phyloP scores from a whole-genome alignment of 129 eudicot species.

The Tagetes erecta region DNA sequence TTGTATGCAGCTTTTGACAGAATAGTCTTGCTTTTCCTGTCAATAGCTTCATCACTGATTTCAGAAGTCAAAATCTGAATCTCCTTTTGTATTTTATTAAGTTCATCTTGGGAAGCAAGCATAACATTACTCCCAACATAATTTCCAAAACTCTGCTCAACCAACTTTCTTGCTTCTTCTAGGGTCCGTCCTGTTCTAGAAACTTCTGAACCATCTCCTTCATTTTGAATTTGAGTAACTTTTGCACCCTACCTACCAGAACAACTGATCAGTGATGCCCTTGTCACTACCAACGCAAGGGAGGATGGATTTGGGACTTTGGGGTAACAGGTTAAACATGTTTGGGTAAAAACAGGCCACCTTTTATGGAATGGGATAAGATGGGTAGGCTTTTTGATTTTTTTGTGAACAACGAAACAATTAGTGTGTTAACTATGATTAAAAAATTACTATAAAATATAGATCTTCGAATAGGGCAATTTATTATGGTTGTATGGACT shows the following conservation, averaged over 20 bases:
- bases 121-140: slow-evolving; percentile 97
- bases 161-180: slow-evolving; percentile 94
- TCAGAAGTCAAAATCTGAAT: slow-evolving; percentile 66
- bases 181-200: slow-evolving; percentile 79
- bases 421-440: not conserved
- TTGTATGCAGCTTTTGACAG: slow-evolving; percentile 67
- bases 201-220: slow-evolving; percentile 47
- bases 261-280: slow-evolving; percentile 23
- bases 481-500: slow-evolving; percentile 1
- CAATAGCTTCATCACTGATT: slow-evolving; percentile 90
- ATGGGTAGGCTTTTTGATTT: not conserved
- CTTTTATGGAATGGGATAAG: not conserved
- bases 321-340: slow-evolving; percentile 1
- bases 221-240: slow-evolving; percentile 62
- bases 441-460: not conserved
- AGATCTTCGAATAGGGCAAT: not conserved
- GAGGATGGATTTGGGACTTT: no score
- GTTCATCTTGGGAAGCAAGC: slow-evolving; percentile 98
- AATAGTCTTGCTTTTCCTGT: slow-evolving; percentile 63
- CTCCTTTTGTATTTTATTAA: slow-evolving; percentile 70
- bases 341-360: not conserved
- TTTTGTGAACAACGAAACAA: not conserved
- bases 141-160: slow-evolving; percentile 98
- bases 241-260: slow-evolving; percentile 72
- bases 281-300: not conserved